phyloP scores from a whole-genome alignment of 2,329 filamentous ascomycete genomes.

The Apiospora malaysiana region DNA sequence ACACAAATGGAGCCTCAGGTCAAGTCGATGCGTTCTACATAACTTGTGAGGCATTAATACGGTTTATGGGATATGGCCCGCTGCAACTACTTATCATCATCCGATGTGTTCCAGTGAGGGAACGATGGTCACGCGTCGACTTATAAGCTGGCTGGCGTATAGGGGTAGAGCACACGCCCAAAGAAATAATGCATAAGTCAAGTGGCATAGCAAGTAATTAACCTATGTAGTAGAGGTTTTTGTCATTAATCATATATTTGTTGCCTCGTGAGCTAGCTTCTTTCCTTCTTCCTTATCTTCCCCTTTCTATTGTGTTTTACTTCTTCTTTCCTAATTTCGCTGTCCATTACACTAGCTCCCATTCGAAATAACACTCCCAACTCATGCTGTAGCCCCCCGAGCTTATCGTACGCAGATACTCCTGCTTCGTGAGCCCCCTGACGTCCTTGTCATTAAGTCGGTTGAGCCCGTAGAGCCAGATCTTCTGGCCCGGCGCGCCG shows the following conservation, averaged over 20 bases:
- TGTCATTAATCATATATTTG: neutral
- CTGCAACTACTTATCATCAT: neutral
- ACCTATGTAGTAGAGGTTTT: neutral
- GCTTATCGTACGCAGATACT: constrained; percentile 49
- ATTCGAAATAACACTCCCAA: constrained; percentile 14
- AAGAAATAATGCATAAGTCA: neutral
- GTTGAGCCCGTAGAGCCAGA: constrained; percentile 68
- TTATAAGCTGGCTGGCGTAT: neutral
- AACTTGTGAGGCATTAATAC: too few relatives aligned
- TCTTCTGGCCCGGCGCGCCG: constrained; percentile 71
- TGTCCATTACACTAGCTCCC: constrained; percentile 15
- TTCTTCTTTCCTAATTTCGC: neutral
- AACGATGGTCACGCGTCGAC: neutral
- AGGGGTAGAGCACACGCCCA: neutral
- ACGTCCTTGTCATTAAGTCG: constrained; percentile 52
- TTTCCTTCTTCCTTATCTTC: neutral
- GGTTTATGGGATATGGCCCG: too few relatives aligned
- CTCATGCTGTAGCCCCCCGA: constrained; percentile 49
- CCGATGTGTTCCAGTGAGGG: neutral
- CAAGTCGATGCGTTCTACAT: too few relatives aligned
- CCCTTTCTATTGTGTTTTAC: neutral
- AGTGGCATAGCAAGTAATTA: neutral
- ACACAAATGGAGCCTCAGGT: too few relatives aligned
- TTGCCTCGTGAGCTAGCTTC: neutral
- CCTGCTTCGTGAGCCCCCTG: constrained; percentile 54